Conservation (phyloP, 495 filamentous ascomycete genomes). For the Aspergillus biplanus region DNA sequence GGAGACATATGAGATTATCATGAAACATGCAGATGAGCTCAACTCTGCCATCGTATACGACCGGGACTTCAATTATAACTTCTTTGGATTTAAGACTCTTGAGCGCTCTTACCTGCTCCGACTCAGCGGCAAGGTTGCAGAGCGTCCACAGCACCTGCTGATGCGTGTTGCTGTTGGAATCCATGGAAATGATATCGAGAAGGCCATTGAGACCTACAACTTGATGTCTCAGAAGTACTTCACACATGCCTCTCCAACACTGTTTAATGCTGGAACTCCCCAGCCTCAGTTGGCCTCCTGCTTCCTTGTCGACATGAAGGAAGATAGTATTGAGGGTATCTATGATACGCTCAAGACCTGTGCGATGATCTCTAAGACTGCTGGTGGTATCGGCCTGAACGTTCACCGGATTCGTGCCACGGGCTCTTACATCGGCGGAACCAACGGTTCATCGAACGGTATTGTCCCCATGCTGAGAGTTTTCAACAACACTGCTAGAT, state of each 20-base stretch:
- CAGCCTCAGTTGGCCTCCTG: conserved; percentile 92
- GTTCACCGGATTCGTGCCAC: conserved; percentile 95
- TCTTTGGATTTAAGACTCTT: conserved; percentile 98
- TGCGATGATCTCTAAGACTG: conserved; percentile 99
- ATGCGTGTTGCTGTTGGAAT: conserved; percentile 99
- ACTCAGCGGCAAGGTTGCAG: conserved; percentile 89
- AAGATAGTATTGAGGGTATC: conserved; percentile 98
- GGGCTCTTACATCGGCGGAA: conserved; percentile 95
- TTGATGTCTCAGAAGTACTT: conserved; percentile 97
- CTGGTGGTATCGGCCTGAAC: conserved; percentile 95
- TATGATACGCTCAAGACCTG: conserved; percentile 99
- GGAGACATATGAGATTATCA: conserved; percentile 84
- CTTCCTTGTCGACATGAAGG: conserved; percentile 98
- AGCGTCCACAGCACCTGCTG: conserved; percentile 97
- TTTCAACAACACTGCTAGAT: conserved; percentile 98
- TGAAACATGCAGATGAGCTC: conserved; percentile 93
- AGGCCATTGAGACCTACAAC: conserved; percentile 94
- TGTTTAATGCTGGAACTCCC: conserved; percentile 97
- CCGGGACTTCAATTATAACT: conserved; percentile 99
- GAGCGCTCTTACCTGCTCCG: conserved; percentile 96
- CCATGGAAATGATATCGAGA: conserved; percentile 91
- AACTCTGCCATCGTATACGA: conserved; percentile 99
- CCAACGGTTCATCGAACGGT: conserved; percentile 96
- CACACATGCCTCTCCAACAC: conserved; percentile 95
- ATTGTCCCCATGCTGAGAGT: conserved; percentile 97